phyloP scores from a whole-genome alignment of 2,329 filamentous ascomycete species.

The Trematosphaeria pertusa region DNA sequence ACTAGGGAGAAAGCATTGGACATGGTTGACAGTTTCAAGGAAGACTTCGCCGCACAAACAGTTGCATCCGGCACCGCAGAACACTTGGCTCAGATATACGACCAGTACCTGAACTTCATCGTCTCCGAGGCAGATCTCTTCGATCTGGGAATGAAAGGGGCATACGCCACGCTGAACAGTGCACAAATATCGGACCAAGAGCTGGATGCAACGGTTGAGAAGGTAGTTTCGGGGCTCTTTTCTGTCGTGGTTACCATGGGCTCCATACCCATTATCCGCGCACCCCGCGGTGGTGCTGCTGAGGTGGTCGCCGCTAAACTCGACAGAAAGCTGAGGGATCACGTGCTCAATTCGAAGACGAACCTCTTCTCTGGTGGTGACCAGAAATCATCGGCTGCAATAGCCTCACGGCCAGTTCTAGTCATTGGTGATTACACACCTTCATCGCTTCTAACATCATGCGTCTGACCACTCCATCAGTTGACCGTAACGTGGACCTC shows the following conservation, averaged over 20 bases:
- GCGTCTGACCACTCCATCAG: no score
- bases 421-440: slow-evolving; percentile 89
- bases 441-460: no score
- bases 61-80: slow-evolving; percentile 85
- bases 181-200: slow-evolving; percentile 88
- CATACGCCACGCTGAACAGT: slow-evolving; percentile 97
- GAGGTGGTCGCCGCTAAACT: slow-evolving; percentile 94
- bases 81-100: slow-evolving; percentile 88
- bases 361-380: slow-evolving; percentile 83
- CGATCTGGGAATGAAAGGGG: slow-evolving; percentile 89
- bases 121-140: slow-evolving; percentile 96
- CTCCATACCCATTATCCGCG: slow-evolving; percentile 95
- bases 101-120: slow-evolving; percentile 97
- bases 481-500: slow-evolving; percentile 94
- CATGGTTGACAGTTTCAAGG: no score
- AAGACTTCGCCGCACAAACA: slow-evolving; percentile 92
- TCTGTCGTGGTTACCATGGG: slow-evolving; percentile 99
- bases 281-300: slow-evolving; percentile 88
- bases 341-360: slow-evolving; percentile 96
- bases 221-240: slow-evolving; percentile 94
- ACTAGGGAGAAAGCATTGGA: no score
- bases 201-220: slow-evolving; percentile 84
- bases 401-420: slow-evolving; percentile 79
- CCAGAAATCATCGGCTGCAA: slow-evolving; percentile 63
- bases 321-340: slow-evolving; percentile 93